Conservation (phyloP, 2,329 filamentous ascomycete species). For the Xylariaceae sp. region DNA sequence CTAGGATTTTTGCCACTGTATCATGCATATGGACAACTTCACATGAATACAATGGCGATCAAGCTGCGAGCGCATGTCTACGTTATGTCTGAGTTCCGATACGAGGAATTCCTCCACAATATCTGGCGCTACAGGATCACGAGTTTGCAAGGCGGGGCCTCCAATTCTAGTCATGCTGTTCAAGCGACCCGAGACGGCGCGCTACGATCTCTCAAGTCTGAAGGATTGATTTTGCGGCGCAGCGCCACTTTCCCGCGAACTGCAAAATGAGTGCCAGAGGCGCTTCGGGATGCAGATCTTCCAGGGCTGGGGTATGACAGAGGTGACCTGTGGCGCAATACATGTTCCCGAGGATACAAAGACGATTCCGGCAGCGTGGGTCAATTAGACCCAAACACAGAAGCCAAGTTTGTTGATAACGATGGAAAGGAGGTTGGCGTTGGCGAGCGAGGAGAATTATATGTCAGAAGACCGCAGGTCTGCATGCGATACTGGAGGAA, state of each 20-base stretch:
- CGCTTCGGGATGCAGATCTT: not conserved
- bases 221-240: not conserved
- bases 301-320: not conserved
- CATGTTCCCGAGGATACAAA: not conserved
- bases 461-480: not conserved
- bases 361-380: not conserved
- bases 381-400: not conserved
- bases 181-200: conserved; percentile 2
- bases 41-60: not conserved
- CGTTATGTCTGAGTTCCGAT: conserved; percentile 2
- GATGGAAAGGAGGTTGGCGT: conserved; percentile 1
- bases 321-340: not conserved
- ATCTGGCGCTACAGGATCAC: not conserved
- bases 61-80: conserved; percentile 1
- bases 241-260: not conserved
- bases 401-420: conserved; percentile 1
- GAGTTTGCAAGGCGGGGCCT: conserved; percentile 1
- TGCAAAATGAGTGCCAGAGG: conserved; percentile 3
- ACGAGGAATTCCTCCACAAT: conserved; percentile 1
- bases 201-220: not conserved
- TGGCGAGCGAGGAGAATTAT: not conserved
- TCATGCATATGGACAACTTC: conserved; percentile 2
- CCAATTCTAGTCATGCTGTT: conserved; percentile 2
- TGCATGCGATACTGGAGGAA: conserved; percentile 1
- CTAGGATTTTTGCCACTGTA: not conserved